Evolutionary conservation across 352 stramenopile genomes (phyloP), one percentile per base, ranked within the genome.

Genomic region (Globisporangium viniferum): DNA sequence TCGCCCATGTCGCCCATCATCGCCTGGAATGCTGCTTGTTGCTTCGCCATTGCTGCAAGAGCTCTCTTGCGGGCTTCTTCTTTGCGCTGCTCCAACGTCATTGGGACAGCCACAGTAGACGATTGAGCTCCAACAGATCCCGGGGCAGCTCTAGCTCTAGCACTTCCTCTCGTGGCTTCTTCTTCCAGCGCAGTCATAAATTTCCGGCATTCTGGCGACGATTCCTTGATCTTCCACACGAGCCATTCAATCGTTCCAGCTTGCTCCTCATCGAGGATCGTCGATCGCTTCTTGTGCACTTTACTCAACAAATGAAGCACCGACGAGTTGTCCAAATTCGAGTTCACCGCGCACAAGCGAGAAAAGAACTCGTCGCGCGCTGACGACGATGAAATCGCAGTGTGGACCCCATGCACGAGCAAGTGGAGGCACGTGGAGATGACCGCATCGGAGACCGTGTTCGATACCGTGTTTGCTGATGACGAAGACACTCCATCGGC

Each of bases 381-480:
- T 58, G 49, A 35, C 22, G 33, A 20, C 14, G 65, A 75, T 27
- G 59, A 62, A 22, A 68, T 35, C 20, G 87, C 87, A 10, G 83
- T 84, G 67, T 96, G 83, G 5, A 94, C 75, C 24, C 82, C 88
- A 66, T 93, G 82, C 36, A 93, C 89, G 14, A 96, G 74, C 63
- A 96, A 69, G 60, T 96, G 87, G 33, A 96, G 74, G 14, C 74
- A 86, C 15, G 87, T 96, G 46, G 89, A 95, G 39, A 96, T 85
- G 12, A 96, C 84, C 12, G 87, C 87, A 64, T 95, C 89, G 3
- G 87, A 94, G 0, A 94, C 82, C 7, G 71, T 74, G 39, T 78
- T 84, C 14, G 55, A 62, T 5, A 69, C 62, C 24, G 20, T 63
- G n/a, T 41, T 71, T 27, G 46, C 39, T 54, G 36, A 67, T 33